Evolutionary conservation across 495 filamentous ascomycete species (phyloP).

Genomic region (Amorphotheca resinae): DNA sequence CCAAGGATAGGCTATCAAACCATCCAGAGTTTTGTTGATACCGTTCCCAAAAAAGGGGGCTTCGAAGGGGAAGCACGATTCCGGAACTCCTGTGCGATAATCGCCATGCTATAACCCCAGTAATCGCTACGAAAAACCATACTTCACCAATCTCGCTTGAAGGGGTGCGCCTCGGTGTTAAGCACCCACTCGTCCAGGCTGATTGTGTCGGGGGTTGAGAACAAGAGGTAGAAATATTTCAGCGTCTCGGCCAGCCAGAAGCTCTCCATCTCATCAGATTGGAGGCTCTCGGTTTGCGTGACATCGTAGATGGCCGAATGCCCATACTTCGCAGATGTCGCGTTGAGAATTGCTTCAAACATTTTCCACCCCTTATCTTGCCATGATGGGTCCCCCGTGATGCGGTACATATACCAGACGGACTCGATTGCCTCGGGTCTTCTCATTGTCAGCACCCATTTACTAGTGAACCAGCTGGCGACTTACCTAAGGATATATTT

Average conservation of each 20-base stretch:
- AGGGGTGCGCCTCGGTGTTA: conserved; percentile 49
- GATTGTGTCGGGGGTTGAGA: conserved; percentile 56
- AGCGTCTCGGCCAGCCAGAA: conserved; percentile 68
- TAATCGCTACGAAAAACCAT: too few relatives aligned
- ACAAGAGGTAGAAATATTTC: conserved; percentile 76
- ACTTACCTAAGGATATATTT: conserved; percentile 69
- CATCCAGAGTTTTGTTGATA: too few relatives aligned
- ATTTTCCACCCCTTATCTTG: conserved; percentile 83
- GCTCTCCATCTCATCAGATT: conserved; percentile 34
- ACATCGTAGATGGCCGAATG: conserved; percentile 70
- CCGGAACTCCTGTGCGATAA: too few relatives aligned
- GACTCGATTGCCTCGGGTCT: conserved; percentile 92
- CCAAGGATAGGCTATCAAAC: too few relatives aligned
- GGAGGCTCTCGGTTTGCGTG: conserved; percentile 22
- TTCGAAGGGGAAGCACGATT: too few relatives aligned
- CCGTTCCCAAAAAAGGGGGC: too few relatives aligned
- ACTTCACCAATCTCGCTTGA: conserved; percentile 34
- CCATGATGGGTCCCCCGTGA: conserved; percentile 71
- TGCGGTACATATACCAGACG: conserved; percentile 90
- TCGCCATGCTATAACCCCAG: too few relatives aligned
- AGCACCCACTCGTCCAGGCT: conserved; percentile 80
- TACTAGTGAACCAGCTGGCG: too few relatives aligned
- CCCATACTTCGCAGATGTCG: conserved; percentile 53
- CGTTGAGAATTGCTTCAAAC: conserved; percentile 60
- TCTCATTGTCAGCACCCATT: conserved; percentile 25